These are phyloP conservation scores for Talaromyces sp. DNA, from an alignment of 2,329 filamentous ascomycete genomes.

Conservation along the genomic window DNA sequence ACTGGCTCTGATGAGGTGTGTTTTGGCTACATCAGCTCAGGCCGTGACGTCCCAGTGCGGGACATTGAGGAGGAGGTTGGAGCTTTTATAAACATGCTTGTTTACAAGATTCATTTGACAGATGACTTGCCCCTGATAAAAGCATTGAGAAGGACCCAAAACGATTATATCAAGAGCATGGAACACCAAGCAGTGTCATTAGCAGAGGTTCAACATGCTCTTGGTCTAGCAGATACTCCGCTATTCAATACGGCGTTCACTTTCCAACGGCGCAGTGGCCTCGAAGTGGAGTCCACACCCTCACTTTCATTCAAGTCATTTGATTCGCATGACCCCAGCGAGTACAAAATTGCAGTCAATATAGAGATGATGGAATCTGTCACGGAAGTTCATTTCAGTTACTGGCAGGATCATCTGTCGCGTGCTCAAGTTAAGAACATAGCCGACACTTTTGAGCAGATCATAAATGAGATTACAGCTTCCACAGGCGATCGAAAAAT, in stretches of 20 bases:
- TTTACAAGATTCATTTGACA: conserved; percentile 27
- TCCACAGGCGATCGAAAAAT: conserved; percentile 14
- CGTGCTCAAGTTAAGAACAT: conserved; percentile 29
- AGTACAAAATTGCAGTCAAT: conserved; percentile 29
- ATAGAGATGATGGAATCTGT: conserved; percentile 26
- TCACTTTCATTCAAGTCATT: conserved; percentile 13
- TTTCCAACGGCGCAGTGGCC: conserved; percentile 20
- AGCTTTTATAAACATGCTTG: conserved; percentile 23
- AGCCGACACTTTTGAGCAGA: conserved; percentile 33
- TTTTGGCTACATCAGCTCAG: conserved; percentile 43
- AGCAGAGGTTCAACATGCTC: conserved; percentile 26
- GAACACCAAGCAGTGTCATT: conserved; percentile 24
- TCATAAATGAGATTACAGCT: conserved; percentile 29
- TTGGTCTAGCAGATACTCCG: conserved; percentile 24
- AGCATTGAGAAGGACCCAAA: conserved; percentile 23
- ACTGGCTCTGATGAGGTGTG: conserved; percentile 44
- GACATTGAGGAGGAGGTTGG: conserved; percentile 39
- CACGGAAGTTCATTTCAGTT: conserved; percentile 52
- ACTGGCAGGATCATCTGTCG: conserved; percentile 51
- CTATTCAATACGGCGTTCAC: conserved; percentile 34
- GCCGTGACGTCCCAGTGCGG: conserved; percentile 34
- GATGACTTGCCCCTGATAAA: conserved; percentile 26
- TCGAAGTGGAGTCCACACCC: conserved; percentile 2
- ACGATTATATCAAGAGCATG: conserved; percentile 21
- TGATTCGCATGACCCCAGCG: conserved; percentile 16